A percentile compares a stretch with the other conserved stretches of the same genome.
Evolutionary conservation across 768 basidiomycete genomes (phyloP).

Genomic region (Boletus eberwhitei): DNA sequence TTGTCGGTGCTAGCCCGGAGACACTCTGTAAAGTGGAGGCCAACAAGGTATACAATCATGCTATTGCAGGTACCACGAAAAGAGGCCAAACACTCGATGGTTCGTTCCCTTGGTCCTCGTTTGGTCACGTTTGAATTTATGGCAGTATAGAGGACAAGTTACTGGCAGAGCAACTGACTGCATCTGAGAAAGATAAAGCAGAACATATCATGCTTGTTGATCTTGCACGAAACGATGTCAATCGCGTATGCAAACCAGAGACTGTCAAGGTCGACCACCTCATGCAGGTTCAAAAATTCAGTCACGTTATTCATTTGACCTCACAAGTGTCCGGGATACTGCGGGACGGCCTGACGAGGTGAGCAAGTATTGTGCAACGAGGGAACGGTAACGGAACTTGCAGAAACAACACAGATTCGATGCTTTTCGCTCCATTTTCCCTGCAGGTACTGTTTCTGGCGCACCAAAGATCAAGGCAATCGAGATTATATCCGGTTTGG

Average conservation of each 20-base stretch:
- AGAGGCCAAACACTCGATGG: constrained; percentile 86
- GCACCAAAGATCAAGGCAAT: constrained; percentile 99
- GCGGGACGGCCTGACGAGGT: constrained; percentile 83
- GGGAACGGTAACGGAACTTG: constrained; percentile 3
- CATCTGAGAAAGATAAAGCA: constrained; percentile 92
- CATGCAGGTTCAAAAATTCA: constrained; percentile 93
- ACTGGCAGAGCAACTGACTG: constrained; percentile 67
- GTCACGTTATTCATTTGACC: constrained; percentile 96
- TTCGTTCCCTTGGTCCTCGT: constrained; percentile 34
- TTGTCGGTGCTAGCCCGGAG: constrained; percentile 98
- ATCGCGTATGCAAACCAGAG: constrained; percentile 90
- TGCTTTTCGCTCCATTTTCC: constrained; percentile 98
- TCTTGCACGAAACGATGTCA: constrained; percentile 96
- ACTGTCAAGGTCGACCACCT: constrained; percentile 96
- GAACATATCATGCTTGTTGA: constrained; percentile 99
- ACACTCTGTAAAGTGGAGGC: constrained; percentile 93
- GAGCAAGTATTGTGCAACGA: constrained; percentile 6
- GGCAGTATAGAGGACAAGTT: constrained; percentile 77
- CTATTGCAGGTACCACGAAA: constrained; percentile 93
- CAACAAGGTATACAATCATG: constrained; percentile 94
- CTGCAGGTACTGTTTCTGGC: constrained; percentile 97
- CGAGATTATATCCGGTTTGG: constrained; percentile 83
- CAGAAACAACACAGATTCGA: constrained; percentile 64
- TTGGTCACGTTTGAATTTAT: constrained; percentile 5
- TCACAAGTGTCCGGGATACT: constrained; percentile 89